Percentiles rank a stretch among this genome's conserved stretches.
Evolutionary conservation across 2,329 filamentous ascomycete species (phyloP).

Genomic region (Fusarium sulawesiense): DNA sequence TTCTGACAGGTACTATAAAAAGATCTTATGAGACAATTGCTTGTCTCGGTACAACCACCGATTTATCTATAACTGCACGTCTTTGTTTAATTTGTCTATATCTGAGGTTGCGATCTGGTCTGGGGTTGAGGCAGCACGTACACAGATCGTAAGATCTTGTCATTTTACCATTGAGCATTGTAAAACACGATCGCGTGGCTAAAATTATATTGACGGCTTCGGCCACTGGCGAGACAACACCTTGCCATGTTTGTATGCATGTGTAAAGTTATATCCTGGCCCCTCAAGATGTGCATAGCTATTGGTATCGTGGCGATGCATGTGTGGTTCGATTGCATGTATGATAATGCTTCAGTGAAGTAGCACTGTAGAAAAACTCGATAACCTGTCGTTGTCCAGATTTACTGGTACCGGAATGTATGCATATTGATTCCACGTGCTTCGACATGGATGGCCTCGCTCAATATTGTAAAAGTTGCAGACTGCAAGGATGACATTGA

Average conservation of each 20-base stretch:
- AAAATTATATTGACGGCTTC: not conserved
- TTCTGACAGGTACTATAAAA: not conserved
- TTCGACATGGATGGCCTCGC: not conserved
- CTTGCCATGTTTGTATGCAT: slow-evolving; percentile 14
- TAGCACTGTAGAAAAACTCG: not conserved
- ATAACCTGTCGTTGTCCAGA: not conserved
- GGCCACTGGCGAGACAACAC: slow-evolving; percentile 19
- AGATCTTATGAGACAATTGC: not conserved
- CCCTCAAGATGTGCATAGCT: slow-evolving; percentile 1
- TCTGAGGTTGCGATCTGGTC: not conserved
- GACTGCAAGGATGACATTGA: slow-evolving; percentile 1
- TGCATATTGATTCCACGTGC: not conserved
- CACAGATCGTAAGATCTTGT: not conserved
- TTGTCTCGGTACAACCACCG: not conserved
- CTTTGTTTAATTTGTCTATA: not conserved
- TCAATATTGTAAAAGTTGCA: not conserved
- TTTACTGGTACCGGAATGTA: not conserved
- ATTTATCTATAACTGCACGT: not conserved
- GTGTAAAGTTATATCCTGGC: slow-evolving; percentile 8
- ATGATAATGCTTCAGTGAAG: not conserved
- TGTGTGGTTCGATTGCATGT: slow-evolving; percentile 18
- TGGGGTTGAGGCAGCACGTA: not conserved
- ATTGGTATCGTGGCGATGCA: slow-evolving; percentile 33
- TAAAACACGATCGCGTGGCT: not conserved
- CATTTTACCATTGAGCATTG: not conserved